phyloP scores from a whole-genome alignment of 2,329 filamentous ascomycete species.

The Phyllosticta citriasiana region DNA sequence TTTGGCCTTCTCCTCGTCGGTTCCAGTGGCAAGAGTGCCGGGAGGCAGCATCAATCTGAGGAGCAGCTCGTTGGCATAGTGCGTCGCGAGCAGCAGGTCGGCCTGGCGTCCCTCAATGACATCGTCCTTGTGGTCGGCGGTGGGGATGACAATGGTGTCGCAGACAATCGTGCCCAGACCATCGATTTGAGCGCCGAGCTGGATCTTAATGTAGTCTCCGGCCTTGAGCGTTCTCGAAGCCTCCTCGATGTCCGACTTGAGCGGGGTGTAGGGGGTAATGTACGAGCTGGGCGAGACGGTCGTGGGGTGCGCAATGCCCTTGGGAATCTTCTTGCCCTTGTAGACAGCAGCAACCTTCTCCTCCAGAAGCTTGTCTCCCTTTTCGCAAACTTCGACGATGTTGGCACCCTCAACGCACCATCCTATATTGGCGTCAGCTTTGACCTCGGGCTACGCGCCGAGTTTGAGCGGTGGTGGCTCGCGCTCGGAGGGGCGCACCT shows the following conservation, averaged over 20 bases:
- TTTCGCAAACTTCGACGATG: slow-evolving; percentile 87
- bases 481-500: slow-evolving; percentile 32
- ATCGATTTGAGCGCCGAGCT: slow-evolving; percentile 97
- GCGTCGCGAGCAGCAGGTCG: slow-evolving; percentile 78
- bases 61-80: slow-evolving; percentile 94
- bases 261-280: slow-evolving; percentile 92
- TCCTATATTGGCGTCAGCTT: slow-evolving; percentile 34
- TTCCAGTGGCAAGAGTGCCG: slow-evolving; percentile 70
- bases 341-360: slow-evolving; percentile 94
- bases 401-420: slow-evolving; percentile 76
- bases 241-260: slow-evolving; percentile 78
- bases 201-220: slow-evolving; percentile 88
- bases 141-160: slow-evolving; percentile 70
- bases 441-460: slow-evolving; percentile 6
- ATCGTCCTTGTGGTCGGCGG: slow-evolving; percentile 50
- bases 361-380: slow-evolving; percentile 88
- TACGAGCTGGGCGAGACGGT: slow-evolving; percentile 90
- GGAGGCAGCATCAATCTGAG: slow-evolving; percentile 84
- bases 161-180: slow-evolving; percentile 95
- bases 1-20: slow-evolving; percentile 94
- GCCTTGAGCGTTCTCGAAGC: slow-evolving; percentile 69
- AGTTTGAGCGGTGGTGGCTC: slow-evolving; percentile 8
- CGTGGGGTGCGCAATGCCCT: slow-evolving; percentile 90
- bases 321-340: slow-evolving; percentile 93
- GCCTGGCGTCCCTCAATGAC: slow-evolving; percentile 67